Percentiles rank a stretch among this genome's conserved stretches.
These are phyloP conservation scores for Massariosphaeria phaeospora DNA, from an alignment of 495 filamentous ascomycete genomes.

Conservation along the genomic window DNA sequence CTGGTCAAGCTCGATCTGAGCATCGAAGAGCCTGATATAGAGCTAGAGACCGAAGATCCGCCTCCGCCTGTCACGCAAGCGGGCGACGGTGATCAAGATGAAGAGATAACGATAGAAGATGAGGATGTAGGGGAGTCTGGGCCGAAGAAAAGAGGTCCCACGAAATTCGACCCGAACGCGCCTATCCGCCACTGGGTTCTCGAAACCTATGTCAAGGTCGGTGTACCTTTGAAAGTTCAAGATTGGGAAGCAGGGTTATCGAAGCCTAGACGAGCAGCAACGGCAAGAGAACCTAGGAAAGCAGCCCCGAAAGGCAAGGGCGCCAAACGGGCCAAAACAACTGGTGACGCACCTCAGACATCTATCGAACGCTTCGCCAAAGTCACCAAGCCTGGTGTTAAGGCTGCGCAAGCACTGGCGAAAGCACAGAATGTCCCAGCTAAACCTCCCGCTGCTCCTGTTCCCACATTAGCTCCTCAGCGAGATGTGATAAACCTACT, in stretches of 20 bases:
- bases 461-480: background rate
- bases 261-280: conserved; percentile 46
- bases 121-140: conserved; percentile 31
- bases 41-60: conserved; percentile 13
- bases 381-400: conserved; percentile 33
- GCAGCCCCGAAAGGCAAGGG: conserved; percentile 14
- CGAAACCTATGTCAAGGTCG: conserved; percentile 62
- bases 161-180: conserved; percentile 60
- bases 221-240: conserved; percentile 66
- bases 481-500: conserved; percentile 12
- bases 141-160: conserved; percentile 54
- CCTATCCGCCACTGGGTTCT: conserved; percentile 71
- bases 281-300: conserved; percentile 26
- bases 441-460: background rate
- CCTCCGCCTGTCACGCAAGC: too few relatives aligned
- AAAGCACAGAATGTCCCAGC: conserved; percentile 2
- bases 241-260: conserved; percentile 67
- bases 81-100: conserved; percentile 34
- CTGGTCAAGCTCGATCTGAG: conserved; percentile 71
- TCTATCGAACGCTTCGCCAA: conserved; percentile 27
- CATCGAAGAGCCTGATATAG: conserved; percentile 44
- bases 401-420: background rate
- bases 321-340: conserved; percentile 19
- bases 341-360: conserved; percentile 12
- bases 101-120: conserved; percentile 32